Evolutionary conservation across 176 grass and related monocot genomes (phyloP).

Genomic region (Echinochloa phyllopogon): DNA sequence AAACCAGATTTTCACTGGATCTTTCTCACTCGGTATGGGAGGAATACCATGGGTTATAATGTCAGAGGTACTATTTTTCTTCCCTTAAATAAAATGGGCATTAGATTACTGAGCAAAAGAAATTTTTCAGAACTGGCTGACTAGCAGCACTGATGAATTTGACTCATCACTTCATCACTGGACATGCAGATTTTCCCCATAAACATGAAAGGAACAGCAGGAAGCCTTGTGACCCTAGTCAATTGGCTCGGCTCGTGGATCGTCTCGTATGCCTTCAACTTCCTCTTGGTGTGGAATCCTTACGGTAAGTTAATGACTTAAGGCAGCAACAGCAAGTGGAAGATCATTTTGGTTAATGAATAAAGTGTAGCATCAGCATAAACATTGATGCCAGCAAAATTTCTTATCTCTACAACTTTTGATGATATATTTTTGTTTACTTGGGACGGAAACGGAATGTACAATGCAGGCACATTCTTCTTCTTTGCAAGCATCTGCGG

Average conservation of each 20-base stretch:
- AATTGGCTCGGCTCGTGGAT: constrained; percentile 87
- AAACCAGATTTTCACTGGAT: constrained; percentile 67
- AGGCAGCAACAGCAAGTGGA: neutral
- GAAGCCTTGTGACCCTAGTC: constrained; percentile 83
- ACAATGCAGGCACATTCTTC: constrained; percentile 74
- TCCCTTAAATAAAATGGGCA: too few relatives aligned
- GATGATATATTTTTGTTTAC: neutral
- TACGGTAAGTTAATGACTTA: constrained; percentile 44
- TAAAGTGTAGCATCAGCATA: neutral
- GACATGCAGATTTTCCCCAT: constrained; percentile 79
- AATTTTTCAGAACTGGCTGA: too few relatives aligned
- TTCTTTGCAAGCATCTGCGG: constrained; percentile 70
- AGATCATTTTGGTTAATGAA: neutral
- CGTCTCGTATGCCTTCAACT: constrained; percentile 78
- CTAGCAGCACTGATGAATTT: neutral
- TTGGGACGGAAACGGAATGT: too few relatives aligned
- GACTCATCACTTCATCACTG: neutral
- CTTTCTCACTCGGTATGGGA: constrained; percentile 85
- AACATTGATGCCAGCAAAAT: neutral
- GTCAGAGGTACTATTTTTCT: constrained; percentile 65
- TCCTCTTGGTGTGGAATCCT: constrained; percentile 78
- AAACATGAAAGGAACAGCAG: constrained; percentile 80
- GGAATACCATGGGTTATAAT: constrained; percentile 93
- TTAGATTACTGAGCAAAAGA: too few relatives aligned
- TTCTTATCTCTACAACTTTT: neutral